Evolutionary conservation across 2,329 filamentous ascomycete species (phyloP), one percentile per base, ranked within the genome.

Genomic region (Penicillium verrucosum): DNA sequence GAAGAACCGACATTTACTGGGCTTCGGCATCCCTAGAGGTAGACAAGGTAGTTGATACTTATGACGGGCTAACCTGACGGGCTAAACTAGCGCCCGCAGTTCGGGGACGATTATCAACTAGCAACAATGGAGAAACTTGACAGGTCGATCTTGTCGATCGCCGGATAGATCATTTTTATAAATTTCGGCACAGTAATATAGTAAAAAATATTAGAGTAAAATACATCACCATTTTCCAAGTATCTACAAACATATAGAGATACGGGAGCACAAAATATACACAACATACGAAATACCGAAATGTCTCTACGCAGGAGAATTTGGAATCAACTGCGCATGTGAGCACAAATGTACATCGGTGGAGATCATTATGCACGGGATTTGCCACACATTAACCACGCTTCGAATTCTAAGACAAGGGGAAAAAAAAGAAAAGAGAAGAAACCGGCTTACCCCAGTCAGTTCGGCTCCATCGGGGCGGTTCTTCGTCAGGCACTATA

Each of bases 361-460:
- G 45, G 45, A 14, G 40, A 7, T 32, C 43, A 54, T 42, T 46
- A 56, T 51, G 46, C 56, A 56, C 34, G 10, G 2, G 34, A 14
- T n/a, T 63, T 11, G 56, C 57, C 60, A 63, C 62, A 51, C 43
- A 60, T 60, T 54, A 53, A 62, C 54, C 59, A 62, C 47, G 46
- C 57, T 59, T 42, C 12, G 18, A 32, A 47, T 57, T 49, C 25
- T 23, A 32, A 47, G 51, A 49, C 30, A n/a, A 23, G 27, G 11
- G 8, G 8, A 6, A 41, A 27, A 50, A 43, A 50, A 43, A 16
- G 10, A 16, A 16, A 51, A n/a, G 9, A 36, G 16, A 18, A 40
- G 49, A 61, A 60, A 49, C n/a, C 53, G 56, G 45, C 8, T 38
- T 16, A 59, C 44, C 60, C 59, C 38, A 10, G 60, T 56, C 48